These are phyloP conservation scores for Pseudevernia furfuracea DNA, from an alignment of 495 filamentous ascomycete genomes.

Conservation along the genomic window DNA sequence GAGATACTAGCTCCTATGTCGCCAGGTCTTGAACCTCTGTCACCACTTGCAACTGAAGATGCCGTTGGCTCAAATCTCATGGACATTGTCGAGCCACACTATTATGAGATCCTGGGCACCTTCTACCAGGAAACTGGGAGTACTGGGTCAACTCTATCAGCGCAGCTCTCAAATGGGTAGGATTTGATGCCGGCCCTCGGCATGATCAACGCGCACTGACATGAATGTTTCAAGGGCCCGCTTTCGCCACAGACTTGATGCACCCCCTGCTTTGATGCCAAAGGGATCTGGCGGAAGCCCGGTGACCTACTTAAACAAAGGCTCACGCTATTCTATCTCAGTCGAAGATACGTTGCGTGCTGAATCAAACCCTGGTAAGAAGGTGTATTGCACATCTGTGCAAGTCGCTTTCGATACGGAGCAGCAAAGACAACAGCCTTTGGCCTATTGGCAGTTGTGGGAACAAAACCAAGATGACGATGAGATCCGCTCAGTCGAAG, in stretches of 20 bases:
- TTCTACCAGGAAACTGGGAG: not conserved
- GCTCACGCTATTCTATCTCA: not conserved
- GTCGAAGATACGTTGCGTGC: not conserved
- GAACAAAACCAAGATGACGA: not conserved
- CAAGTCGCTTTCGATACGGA: not conserved
- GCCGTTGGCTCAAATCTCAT: not conserved
- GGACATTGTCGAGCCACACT: not conserved
- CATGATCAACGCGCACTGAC: not conserved
- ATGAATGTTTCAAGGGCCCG: not conserved
- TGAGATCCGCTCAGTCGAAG: not conserved
- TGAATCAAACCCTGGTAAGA: not conserved
- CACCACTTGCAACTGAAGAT: not conserved
- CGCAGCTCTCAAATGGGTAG: not conserved
- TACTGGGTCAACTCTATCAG: not conserved
- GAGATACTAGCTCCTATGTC: not conserved
- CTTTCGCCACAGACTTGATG: not conserved
- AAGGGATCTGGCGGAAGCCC: not conserved
- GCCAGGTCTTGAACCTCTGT: not conserved
- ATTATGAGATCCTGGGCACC: not conserved
- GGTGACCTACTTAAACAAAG: not conserved
- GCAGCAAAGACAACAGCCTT: not conserved
- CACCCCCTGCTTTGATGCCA: not conserved
- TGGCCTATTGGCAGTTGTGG: not conserved
- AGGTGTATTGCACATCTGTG: not conserved
- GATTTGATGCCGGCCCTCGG: not conserved